These are phyloP conservation scores for Acacia crassicarpa DNA, from an alignment of 306 rosid genomes.

Conservation along the genomic window DNA sequence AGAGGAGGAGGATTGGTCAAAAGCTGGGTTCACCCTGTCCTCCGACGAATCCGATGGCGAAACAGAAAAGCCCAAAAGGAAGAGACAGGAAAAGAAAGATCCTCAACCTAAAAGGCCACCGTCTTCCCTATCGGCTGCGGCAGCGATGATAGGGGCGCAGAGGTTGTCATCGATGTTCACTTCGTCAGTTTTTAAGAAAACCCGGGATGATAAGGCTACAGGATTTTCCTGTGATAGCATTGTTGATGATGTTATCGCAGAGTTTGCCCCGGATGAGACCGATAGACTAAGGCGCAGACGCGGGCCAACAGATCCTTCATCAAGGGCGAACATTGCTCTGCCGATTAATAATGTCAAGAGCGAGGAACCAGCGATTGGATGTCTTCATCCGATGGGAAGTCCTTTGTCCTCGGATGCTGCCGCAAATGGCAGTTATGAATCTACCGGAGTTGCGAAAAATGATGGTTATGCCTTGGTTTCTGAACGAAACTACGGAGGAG, in stretches of 20 bases:
- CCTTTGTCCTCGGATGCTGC: constrained; percentile 11
- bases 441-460: not conserved
- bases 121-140: constrained; percentile 81
- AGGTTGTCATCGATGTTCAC: constrained; percentile 90
- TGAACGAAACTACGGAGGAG: constrained; percentile 29
- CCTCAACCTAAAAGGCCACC: constrained; percentile 53
- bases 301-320: constrained; percentile 26
- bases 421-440: constrained; percentile 19
- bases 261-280: constrained; percentile 82
- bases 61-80: constrained; percentile 55
- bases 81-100: constrained; percentile 64
- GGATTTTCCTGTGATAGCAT: constrained; percentile 56
- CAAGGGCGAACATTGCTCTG: constrained; percentile 18
- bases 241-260: constrained; percentile 83
- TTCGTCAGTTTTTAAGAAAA: constrained; percentile 64
- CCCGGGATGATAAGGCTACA: constrained; percentile 59
- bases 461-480: constrained; percentile 31
- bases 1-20: constrained; percentile 97
- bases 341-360: constrained; percentile 23
- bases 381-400: constrained; percentile 25
- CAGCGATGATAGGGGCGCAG: constrained; percentile 81
- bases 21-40: constrained; percentile 51
- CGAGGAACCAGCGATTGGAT: constrained; percentile 26
- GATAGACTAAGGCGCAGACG: constrained; percentile 67
- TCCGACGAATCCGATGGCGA: constrained; percentile 77